These are phyloP conservation scores for Delonix regia DNA, from an alignment of 306 rosid genomes.

Conservation along the genomic window DNA sequence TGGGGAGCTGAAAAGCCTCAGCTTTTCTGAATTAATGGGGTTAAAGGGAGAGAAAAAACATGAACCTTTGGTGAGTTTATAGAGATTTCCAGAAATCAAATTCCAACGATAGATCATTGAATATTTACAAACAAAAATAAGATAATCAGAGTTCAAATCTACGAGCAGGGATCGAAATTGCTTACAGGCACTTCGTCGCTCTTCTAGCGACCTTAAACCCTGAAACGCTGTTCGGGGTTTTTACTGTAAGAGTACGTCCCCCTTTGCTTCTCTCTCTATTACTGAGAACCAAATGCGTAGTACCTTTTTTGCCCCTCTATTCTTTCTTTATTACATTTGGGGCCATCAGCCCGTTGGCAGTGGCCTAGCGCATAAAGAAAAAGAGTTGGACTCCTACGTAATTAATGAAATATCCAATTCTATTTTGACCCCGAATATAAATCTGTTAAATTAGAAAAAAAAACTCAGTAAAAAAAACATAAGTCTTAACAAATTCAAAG, in stretches of 20 bases:
- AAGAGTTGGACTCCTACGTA: too few species aligned
- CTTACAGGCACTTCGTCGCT: background rate
- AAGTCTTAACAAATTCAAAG: too few species aligned
- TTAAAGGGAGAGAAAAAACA: background rate
- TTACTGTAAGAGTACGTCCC: background rate
- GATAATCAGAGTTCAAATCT: background rate
- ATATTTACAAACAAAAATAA: background rate
- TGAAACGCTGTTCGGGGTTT: background rate
- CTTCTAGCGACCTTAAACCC: background rate
- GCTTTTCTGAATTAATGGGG: constrained; percentile 3
- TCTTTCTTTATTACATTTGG: too few species aligned
- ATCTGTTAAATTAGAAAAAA: too few species aligned
- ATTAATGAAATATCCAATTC: too few species aligned
- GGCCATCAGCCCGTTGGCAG: too few species aligned
- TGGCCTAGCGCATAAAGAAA: too few species aligned
- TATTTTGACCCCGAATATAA: too few species aligned
- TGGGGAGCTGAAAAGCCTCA: constrained; percentile 42
- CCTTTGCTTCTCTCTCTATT: background rate
- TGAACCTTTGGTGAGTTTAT: background rate
- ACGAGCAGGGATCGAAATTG: background rate
- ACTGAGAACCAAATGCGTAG: too few species aligned
- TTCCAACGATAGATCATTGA: constrained; percentile 13
- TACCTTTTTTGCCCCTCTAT: too few species aligned
- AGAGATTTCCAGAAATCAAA: background rate
- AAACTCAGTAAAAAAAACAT: too few species aligned